Evolutionary conservation across 169 alveolate genomes (phyloP).

Genomic region (Plasmodium billcollinsi): DNA sequence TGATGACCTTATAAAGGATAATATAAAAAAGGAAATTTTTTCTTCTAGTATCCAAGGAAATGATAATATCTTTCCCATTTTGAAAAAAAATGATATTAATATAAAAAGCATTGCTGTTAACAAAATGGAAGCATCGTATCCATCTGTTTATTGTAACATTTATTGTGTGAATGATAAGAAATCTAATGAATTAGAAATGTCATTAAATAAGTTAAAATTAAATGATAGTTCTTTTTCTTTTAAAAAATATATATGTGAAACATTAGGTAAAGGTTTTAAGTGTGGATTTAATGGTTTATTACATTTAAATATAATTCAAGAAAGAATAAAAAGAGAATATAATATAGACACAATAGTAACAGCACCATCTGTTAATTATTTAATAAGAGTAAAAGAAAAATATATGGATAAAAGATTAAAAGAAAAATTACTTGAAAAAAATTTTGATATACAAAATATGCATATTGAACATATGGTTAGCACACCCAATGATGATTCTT

Average conservation of each 20-base stretch:
- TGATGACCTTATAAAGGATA: no score
- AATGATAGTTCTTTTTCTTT: constrained; percentile 93
- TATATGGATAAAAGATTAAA: constrained; percentile 71
- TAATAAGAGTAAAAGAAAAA: constrained; percentile 76
- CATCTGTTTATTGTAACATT: constrained; percentile 93
- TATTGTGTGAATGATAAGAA: constrained; percentile 90
- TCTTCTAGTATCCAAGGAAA: background rate
- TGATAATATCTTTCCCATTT: background rate
- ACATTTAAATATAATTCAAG: constrained; percentile 95
- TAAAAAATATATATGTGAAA: constrained; percentile 89
- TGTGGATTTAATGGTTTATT: constrained; percentile 96
- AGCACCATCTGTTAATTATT: constrained; percentile 91
- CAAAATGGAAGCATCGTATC: constrained; percentile 83
- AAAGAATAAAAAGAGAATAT: constrained; percentile 93
- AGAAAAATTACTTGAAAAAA: constrained; percentile 32
- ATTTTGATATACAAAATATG: constrained; percentile 29
- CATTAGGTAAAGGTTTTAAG: constrained; percentile 95
- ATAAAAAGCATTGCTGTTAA: constrained; percentile 38
- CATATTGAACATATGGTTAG: constrained; percentile 2
- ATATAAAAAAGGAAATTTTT: no score
- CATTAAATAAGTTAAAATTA: constrained; percentile 90
- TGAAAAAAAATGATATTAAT: constrained; percentile 9
- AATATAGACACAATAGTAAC: constrained; percentile 91
- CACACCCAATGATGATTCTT: background rate
- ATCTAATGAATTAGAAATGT: constrained; percentile 80